Base-by-base conservation (phyloP, 306 rosid genomes). In the Cajanus cajan region DNA sequence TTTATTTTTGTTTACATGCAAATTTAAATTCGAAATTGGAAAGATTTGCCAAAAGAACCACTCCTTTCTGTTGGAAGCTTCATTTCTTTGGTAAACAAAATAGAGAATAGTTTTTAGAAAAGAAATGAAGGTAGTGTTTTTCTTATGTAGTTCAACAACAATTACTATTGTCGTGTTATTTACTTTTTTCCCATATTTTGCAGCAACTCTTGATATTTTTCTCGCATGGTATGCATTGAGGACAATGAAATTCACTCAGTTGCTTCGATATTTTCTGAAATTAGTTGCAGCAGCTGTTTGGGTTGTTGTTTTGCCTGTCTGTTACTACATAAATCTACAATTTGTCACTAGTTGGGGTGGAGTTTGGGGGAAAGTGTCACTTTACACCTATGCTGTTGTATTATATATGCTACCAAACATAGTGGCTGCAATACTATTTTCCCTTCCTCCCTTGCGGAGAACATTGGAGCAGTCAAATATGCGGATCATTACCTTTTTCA, bases 401-500 rank as follows among this genome's bases (percentile, higher is more conserved):
- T 39, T 94, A 48, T 94, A 87, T 84, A 71, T 94, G 78, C 22
- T 90, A 70, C 98, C 98, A 78, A 94, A 92, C 68, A 82, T 92
- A 28, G 80, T 89, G 87, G 91, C 96, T 76, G 86, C 84, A 79
- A 2, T 90, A 61, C 67, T 94, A 18, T 94, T 94, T 92, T 86
- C 92, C 71, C 96, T 94, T 82, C 97, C 98, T 70, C 93, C 92
- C 72, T 16, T 92, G 47, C 86, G 96, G 81, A 90, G 89, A 69
- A 65, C 36, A 57, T 36, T 92, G 89, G 98, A 94, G 87, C 90
- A 92, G 51, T 92, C 98, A 47, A 90, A 94, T 74, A 80, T 75
- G 85, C 76, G 85, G 76, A 76, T 90, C 68, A 6, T 90, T 83
- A 89, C 96, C 70, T 84, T 94, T 74, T 48, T 92, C n/a, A 90